Conservation (phyloP, 306 rosid species). For the Delonix regia region DNA sequence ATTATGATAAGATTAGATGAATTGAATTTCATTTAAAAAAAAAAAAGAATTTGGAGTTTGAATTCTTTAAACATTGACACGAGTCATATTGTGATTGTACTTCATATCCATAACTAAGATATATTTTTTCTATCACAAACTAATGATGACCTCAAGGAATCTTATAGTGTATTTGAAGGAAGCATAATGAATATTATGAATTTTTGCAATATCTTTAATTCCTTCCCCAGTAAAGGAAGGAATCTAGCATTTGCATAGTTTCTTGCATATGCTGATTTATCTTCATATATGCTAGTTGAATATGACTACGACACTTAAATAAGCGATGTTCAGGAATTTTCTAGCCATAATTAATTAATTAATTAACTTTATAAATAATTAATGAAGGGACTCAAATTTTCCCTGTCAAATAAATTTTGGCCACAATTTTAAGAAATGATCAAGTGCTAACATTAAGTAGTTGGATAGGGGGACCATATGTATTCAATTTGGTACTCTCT, state of each 20-base stretch:
- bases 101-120: background rate
- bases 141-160: slow-evolving; percentile 45
- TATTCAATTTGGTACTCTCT: slow-evolving; percentile 39
- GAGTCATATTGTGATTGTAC: background rate
- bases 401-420: slow-evolving; percentile 1
- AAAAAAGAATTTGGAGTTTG: too few relatives aligned
- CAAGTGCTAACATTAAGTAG: slow-evolving; percentile 26
- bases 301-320: slow-evolving; percentile 22
- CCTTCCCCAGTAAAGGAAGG: slow-evolving; percentile 14
- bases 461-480: slow-evolving; percentile 43
- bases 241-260: slow-evolving; percentile 15
- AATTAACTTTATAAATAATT: background rate
- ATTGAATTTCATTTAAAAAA: too few relatives aligned
- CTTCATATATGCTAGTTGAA: slow-evolving; percentile 9
- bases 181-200: slow-evolving; percentile 43
- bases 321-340: background rate
- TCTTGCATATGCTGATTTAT: slow-evolving; percentile 29
- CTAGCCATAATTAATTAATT: background rate
- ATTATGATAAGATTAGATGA: too few relatives aligned
- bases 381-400: slow-evolving; percentile 15
- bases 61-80: too few relatives aligned
- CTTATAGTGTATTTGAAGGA: slow-evolving; percentile 45
- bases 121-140: background rate
- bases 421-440: slow-evolving; percentile 28
- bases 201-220: slow-evolving; percentile 27